Base-by-base conservation (phyloP, 352 stramenopile species). In the Phytophthora meadii region DNA sequence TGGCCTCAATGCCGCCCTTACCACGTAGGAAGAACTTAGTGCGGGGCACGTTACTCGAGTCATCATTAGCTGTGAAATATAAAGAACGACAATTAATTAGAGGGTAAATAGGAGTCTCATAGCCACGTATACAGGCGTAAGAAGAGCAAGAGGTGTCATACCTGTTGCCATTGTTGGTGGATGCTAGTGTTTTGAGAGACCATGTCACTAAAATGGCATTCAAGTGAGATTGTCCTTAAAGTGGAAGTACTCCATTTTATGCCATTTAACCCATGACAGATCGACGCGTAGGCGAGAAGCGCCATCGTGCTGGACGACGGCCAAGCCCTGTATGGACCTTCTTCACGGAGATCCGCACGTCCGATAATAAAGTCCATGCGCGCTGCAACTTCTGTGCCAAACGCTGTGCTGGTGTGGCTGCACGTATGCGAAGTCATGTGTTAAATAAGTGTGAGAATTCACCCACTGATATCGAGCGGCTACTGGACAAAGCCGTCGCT, bases 21-120 rank as follows among this genome's bases (percentile, higher is more conserved):
- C 86, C 82, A 47, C 88, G 88, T 55, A 94, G 65, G 69, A 94
- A 95, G 60, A 95, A 84, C 75, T 95, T 95, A 59, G 85, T 95
- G 60, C 82, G 82, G 46, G 66, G 70, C 40, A 56, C 22, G 15
- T 65, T 51, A 22, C 19, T 71, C 22, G 57, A 42, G n/a, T 65
- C 41, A 27, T 65, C 54, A 27, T 50, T 65, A 39, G 41, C 54
- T 58, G 45, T 47, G n/a, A 36, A 42, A 27, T 2, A 60, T 6
- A 9, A 5, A 39, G 36, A 25, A 6, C 32, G 19, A 44, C 7
- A 19, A 32, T 53, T 39, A 47, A 19, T 12, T n/a, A 32, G 14
- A 46, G 7, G 2, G 17, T 49, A 17, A 5, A 28, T 28, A 19
- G 27, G 27, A 14, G 17, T 34, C 7, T 10, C 7, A 36, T 36